Evolutionary conservation across 73 alveolate species (phyloP).

Genomic region (Tetrahymena thermophila): DNA sequence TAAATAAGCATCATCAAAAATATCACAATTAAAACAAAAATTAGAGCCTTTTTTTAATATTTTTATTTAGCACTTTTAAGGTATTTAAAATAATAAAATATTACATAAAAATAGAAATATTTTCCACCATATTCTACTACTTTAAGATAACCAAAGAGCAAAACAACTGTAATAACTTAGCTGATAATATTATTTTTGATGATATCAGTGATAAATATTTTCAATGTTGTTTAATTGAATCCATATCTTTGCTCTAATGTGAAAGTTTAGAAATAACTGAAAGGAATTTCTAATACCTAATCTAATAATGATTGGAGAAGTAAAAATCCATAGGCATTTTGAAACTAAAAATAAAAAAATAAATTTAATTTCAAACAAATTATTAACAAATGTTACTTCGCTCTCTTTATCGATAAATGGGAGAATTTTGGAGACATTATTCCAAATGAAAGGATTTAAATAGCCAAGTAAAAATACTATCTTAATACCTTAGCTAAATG

Average conservation of each 20-base stretch:
- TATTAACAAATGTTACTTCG: neutral
- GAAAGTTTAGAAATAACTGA: slow-evolving; percentile 47
- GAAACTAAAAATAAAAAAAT: neutral
- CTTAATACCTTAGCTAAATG: neutral
- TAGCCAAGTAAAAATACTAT: neutral
- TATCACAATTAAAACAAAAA: slow-evolving; percentile 45
- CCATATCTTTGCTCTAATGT: slow-evolving; percentile 63
- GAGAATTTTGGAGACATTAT: neutral
- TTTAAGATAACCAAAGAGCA: slow-evolving; percentile 43
- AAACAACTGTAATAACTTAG: slow-evolving; percentile 35
- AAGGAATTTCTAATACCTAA: slow-evolving; percentile 32
- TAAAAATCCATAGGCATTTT: neutral
- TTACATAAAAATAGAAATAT: slow-evolving; percentile 55
- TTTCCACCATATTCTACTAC: slow-evolving; percentile 79
- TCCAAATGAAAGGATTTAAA: slow-evolving; percentile 3
- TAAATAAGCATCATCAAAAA: slow-evolving; percentile 57
- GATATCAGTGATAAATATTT: slow-evolving; percentile 51
- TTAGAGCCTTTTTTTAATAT: slow-evolving; percentile 14
- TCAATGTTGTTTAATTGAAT: slow-evolving; percentile 49
- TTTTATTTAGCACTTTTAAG: neutral
- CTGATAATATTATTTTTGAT: slow-evolving; percentile 45
- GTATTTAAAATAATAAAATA: neutral
- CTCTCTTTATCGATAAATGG: neutral
- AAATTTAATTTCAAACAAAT: neutral
- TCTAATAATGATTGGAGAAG: neutral